phyloP scores from a whole-genome alignment of 148 eudicot species.

The Camellia lanceoleosa region DNA sequence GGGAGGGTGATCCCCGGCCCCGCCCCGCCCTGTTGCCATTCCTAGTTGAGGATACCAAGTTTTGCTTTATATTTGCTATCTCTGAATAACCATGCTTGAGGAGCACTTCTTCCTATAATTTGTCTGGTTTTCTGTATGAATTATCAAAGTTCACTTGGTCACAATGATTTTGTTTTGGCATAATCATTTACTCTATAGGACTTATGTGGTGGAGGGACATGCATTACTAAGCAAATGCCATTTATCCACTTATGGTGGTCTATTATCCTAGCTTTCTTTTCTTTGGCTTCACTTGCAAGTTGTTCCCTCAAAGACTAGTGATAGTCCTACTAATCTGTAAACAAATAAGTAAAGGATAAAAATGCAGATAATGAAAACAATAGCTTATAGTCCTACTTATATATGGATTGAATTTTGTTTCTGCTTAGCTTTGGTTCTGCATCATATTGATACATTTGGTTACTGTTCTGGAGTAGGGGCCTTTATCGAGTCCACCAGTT shows the following conservation, averaged over 20 bases:
- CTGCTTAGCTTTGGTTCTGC: background rate
- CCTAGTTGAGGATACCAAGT: background rate
- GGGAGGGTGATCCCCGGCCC: too few relatives aligned
- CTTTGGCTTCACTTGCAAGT: background rate
- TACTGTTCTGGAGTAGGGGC: conserved; percentile 52
- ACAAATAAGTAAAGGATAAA: background rate
- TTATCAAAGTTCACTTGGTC: background rate
- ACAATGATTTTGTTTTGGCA: background rate
- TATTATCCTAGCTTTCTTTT: background rate
- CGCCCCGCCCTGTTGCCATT: too few relatives aligned
- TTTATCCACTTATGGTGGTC: background rate
- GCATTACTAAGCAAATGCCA: background rate
- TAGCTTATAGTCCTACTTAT: background rate
- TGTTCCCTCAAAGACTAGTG: background rate
- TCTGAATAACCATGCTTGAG: background rate
- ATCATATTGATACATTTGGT: conserved; percentile 16
- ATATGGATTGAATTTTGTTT: background rate
- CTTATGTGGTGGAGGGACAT: background rate
- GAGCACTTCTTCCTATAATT: background rate
- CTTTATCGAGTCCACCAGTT: conserved; percentile 95
- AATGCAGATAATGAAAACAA: background rate
- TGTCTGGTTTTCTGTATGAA: too few relatives aligned
- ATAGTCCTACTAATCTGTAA: background rate
- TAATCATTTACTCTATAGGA: background rate
- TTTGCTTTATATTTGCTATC: background rate